Percentiles rank a stretch among this genome's conserved stretches.
Conservation (phyloP, 352 stramenopile species). For the Phytophthora pluvialis region DNA sequence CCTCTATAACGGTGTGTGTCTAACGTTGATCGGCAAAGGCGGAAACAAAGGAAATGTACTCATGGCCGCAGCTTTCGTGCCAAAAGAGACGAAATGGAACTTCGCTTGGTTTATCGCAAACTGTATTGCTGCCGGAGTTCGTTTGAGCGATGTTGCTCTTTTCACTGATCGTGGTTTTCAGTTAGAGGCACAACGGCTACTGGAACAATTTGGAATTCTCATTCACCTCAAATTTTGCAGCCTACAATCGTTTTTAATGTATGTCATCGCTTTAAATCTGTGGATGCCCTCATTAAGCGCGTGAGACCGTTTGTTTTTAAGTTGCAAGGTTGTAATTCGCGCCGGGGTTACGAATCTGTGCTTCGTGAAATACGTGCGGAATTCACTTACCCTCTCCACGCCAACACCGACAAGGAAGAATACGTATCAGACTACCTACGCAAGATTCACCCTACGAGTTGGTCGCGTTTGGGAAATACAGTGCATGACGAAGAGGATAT, state of each 20-base stretch:
- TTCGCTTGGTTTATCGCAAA: slow-evolving; percentile 14
- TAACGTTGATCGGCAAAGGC: slow-evolving; percentile 1
- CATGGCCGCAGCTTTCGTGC: neutral
- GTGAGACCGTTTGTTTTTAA: slow-evolving; percentile 1
- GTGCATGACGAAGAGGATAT: neutral
- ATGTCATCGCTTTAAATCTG: neutral
- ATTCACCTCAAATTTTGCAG: neutral
- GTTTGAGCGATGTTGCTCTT: neutral
- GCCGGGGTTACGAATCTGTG: neutral
- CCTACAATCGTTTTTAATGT: slow-evolving; percentile 2
- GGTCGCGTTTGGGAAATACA: neutral
- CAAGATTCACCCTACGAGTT: neutral
- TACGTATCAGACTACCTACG: neutral
- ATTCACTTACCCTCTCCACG: neutral
- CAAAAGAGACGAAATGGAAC: slow-evolving; percentile 10
- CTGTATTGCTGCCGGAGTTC: slow-evolving; percentile 4
- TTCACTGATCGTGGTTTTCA: slow-evolving; percentile 4
- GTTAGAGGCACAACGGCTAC: neutral
- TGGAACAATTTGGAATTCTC: neutral
- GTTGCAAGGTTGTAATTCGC: neutral
- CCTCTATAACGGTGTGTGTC: slow-evolving; percentile 6
- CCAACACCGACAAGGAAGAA: neutral
- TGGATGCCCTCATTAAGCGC: neutral
- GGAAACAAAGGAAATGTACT: slow-evolving; percentile 4
- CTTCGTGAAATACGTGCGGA: neutral